phyloP scores from a whole-genome alignment of 257 asterid species.

The Fraxinus cuspidata region DNA sequence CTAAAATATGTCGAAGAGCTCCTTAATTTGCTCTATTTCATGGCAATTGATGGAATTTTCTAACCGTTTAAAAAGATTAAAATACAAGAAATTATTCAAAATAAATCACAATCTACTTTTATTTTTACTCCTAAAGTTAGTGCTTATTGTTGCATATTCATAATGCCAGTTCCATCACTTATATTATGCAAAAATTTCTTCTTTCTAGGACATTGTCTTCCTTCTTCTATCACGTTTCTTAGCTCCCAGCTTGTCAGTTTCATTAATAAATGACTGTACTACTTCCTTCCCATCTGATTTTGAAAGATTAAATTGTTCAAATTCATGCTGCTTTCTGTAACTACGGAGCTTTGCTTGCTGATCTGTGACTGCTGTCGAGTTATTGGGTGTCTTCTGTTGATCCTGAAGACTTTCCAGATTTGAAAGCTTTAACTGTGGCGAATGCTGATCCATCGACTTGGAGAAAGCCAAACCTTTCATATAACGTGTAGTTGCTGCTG shows the following conservation, averaged over 20 bases:
- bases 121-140: not conserved
- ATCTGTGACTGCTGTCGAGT: constrained; percentile 4
- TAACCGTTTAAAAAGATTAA: not conserved
- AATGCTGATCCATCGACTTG: not conserved
- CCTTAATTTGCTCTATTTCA: too few relatives aligned
- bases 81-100: not conserved
- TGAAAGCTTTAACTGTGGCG: constrained; percentile 9
- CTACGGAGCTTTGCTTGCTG: constrained; percentile 8
- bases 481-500: not conserved
- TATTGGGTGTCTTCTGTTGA: constrained; percentile 14
- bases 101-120: not conserved
- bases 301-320: constrained; percentile 2
- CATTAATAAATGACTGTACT: not conserved
- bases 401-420: constrained; percentile 10
- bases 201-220: constrained; percentile 8
- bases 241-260: not conserved
- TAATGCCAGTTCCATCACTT: not conserved
- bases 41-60: not conserved
- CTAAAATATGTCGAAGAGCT: too few relatives aligned
- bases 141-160: not conserved
- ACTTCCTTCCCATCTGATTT: constrained; percentile 19
- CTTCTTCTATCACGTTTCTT: constrained; percentile 19
- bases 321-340: not conserved
- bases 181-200: not conserved
- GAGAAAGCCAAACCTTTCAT: constrained; percentile 5